These are phyloP conservation scores for Penicillium arizonense DNA, from an alignment of 495 filamentous ascomycete species.

Conservation along the genomic window DNA sequence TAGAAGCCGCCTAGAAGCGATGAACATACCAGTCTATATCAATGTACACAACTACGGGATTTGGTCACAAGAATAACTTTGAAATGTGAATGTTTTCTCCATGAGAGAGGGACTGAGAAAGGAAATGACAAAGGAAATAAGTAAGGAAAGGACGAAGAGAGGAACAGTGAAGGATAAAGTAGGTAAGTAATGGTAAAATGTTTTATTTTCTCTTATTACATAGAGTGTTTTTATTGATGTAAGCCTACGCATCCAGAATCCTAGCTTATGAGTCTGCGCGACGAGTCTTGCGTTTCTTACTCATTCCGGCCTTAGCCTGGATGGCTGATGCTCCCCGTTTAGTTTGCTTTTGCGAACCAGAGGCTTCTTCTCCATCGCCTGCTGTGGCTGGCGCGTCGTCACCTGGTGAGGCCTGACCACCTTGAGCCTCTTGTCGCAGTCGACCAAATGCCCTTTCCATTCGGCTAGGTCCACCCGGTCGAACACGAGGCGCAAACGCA, in stretches of 20 bases:
- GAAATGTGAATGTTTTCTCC: too few relatives aligned
- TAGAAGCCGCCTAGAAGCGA: not conserved
- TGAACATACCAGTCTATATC: too few relatives aligned
- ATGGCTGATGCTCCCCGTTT: slow-evolving; percentile 9
- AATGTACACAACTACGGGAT: too few relatives aligned
- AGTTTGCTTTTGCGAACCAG: not conserved
- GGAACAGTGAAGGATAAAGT: too few relatives aligned
- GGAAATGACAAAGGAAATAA: too few relatives aligned
- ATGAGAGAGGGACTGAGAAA: too few relatives aligned
- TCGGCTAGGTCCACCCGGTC: slow-evolving; percentile 61
- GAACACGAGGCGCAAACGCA: slow-evolving; percentile 75
- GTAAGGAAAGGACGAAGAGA: too few relatives aligned
- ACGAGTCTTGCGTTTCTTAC: slow-evolving; percentile 19
- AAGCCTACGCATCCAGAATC: not conserved
- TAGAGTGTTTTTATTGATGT: too few relatives aligned
- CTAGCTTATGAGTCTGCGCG: not conserved
- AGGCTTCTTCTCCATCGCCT: slow-evolving; percentile 1
- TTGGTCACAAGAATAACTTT: too few relatives aligned
- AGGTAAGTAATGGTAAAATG: too few relatives aligned
- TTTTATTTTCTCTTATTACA: too few relatives aligned
- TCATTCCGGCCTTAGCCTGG: not conserved
- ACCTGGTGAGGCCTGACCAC: not conserved
- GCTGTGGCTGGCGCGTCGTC: not conserved
- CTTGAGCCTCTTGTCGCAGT: slow-evolving; percentile 57
- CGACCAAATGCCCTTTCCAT: slow-evolving; percentile 79